Base-by-base conservation (phyloP, 345 rosid species). In the Citropsis articulata region DNA sequence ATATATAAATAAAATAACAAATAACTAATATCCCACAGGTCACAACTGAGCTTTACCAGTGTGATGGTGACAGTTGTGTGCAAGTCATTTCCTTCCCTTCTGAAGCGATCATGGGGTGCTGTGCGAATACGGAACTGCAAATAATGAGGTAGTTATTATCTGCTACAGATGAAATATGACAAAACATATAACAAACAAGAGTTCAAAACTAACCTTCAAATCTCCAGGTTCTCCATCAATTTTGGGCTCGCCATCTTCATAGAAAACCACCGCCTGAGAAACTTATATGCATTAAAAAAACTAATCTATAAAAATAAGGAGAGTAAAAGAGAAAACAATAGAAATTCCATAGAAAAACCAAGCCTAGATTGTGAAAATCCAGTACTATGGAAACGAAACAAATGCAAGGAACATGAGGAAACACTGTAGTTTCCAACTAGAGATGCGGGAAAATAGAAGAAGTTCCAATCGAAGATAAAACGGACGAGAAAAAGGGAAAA, bases 181-280 rank as follows among this genome's bases (percentile, higher is more conserved):
- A 18, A 25, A 66, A 59, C 68, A 45, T 64, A 56, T 16, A 36
- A 22, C 28, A 70, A 72, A 63, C 64, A 19, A 64, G 36, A 57
- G 53, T 66, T 42, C 53, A 69, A 82, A 69, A 77, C 84, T 77
- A 80, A 93, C 99, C 97, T 90, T 97, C 86, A 97, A 83, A 85
- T 97, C 98, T 74, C 99, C 99, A 57, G 98, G 92, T 79, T 97
- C 99, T 42, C 99, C 99, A 66, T 97, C 99, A 27, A 94, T 87
- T 72, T 81, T 87, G 45, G 98, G 99, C 64, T 97, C 99, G 27
- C 99, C 99, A 33, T 97, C 99, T 80, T 97, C 99, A 60, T 89
- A 94, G 82, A 97, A 97, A 73, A 89, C 93, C 63, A 97, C 94
- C 87, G 93, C 99, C 99, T 96, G 84, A 74, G 80, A 84, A 68